These are phyloP conservation scores for Xylariaceae sp. DNA, from an alignment of 2,329 filamentous ascomycete species.

Conservation along the genomic window DNA sequence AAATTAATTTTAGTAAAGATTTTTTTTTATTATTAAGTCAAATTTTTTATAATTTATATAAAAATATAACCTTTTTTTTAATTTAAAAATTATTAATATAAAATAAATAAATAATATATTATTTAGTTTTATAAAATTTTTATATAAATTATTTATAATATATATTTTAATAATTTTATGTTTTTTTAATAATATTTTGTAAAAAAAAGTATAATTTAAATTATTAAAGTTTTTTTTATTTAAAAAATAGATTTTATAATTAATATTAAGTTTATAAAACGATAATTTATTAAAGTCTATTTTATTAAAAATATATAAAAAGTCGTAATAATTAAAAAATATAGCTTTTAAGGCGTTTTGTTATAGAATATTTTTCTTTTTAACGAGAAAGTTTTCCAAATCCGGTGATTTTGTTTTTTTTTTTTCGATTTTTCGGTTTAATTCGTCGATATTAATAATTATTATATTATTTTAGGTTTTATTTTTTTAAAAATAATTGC, in stretches of 20 bases:
- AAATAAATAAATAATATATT: too few relatives aligned
- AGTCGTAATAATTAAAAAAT: neutral
- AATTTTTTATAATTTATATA: too few relatives aligned
- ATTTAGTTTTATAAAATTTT: neutral
- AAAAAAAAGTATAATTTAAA: too few relatives aligned
- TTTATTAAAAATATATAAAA: neutral
- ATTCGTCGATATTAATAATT: neutral
- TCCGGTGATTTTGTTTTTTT: neutral
- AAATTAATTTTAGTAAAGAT: constrained; percentile 9
- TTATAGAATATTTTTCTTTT: too few relatives aligned
- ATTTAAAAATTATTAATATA: neutral
- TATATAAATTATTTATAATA: neutral
- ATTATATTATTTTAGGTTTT: neutral
- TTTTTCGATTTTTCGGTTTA: neutral
- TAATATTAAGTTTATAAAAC: neutral
- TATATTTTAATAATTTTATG: too few relatives aligned
- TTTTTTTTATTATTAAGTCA: neutral
- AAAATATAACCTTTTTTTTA: too few relatives aligned
- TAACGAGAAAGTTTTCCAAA: too few relatives aligned
- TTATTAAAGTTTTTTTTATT: neutral
- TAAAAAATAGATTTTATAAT: neutral
- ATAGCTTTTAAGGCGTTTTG: neutral
- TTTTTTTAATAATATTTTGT: too few relatives aligned
- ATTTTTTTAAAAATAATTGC: too few relatives aligned
- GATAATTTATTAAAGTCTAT: neutral